Conservation (phyloP, 2,329 filamentous ascomycete species). For the Aspergillus glaucus region DNA sequence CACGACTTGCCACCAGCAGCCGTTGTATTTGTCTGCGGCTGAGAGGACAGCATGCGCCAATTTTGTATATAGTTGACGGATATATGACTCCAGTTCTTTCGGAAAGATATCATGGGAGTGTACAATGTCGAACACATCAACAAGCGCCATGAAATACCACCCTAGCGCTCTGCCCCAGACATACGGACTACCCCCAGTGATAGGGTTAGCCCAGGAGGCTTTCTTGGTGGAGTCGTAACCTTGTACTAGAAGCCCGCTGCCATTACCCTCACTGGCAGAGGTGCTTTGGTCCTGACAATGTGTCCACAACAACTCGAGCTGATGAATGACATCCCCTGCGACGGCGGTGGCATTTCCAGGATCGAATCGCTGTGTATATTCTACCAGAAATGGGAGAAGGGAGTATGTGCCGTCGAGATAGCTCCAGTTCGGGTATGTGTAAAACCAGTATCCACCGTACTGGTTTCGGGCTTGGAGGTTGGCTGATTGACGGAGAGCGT, state of each 20-base stretch:
- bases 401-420: slow-evolving; percentile 52
- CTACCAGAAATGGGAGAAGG: slow-evolving; percentile 38
- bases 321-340: slow-evolving; percentile 41
- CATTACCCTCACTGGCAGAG: no score
- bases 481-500: slow-evolving; percentile 14
- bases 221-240: slow-evolving; percentile 48
- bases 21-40: slow-evolving; percentile 37
- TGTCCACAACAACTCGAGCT: slow-evolving; percentile 42
- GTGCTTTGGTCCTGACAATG: slow-evolving; percentile 37
- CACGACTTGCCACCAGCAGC: slow-evolving; percentile 57
- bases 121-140: slow-evolving; percentile 46
- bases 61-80: slow-evolving; percentile 36
- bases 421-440: slow-evolving; percentile 45
- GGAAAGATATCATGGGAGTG: slow-evolving; percentile 25
- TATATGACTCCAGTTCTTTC: slow-evolving; percentile 25
- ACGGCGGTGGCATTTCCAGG: slow-evolving; percentile 18
- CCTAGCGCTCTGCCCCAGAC: slow-evolving; percentile 52
- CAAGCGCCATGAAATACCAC: slow-evolving; percentile 50
- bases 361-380: slow-evolving; percentile 32
- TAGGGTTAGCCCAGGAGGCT: slow-evolving; percentile 47
- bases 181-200: slow-evolving; percentile 46
- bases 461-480: slow-evolving; percentile 14
- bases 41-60: slow-evolving; percentile 39
- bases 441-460: slow-evolving; percentile 18
- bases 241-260: slow-evolving; percentile 43